Percentiles rank a stretch among this genome's conserved stretches.
These are phyloP conservation scores for Pseudogymnoascus sp. DNA, from an alignment of 2,329 filamentous ascomycete species.

Conservation along the genomic window DNA sequence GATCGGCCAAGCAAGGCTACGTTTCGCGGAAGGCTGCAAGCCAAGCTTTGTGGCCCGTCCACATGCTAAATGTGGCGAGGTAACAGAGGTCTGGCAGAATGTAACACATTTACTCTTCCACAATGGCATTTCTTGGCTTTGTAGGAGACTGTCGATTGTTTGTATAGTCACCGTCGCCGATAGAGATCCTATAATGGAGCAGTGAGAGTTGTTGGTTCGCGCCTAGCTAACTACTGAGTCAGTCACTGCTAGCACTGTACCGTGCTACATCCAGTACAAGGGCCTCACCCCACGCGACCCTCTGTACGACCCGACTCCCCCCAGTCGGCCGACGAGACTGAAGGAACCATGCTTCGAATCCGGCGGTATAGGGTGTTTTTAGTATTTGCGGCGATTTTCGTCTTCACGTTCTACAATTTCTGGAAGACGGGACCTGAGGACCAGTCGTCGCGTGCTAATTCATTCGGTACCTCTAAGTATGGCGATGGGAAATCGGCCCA, in stretches of 20 bases:
- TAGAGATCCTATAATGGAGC: background rate
- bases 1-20: conserved; percentile 4
- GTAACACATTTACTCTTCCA: background rate
- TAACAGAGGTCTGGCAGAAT: background rate
- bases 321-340: background rate
- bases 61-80: background rate
- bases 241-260: background rate
- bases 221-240: background rate
- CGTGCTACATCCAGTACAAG: background rate
- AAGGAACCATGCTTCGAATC: conserved; percentile 45
- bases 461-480: background rate
- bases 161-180: background rate
- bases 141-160: background rate
- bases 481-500: background rate
- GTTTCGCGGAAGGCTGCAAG: background rate
- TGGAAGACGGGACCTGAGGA: background rate
- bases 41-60: background rate
- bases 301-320: background rate
- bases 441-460: background rate
- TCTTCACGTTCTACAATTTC: conserved; percentile 32
- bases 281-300: conserved; percentile 4
- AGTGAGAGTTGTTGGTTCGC: background rate
- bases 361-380: conserved; percentile 56
- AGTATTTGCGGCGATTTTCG: conserved; percentile 46
- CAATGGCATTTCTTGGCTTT: background rate